A percentile compares a stretch with the other conserved stretches of the same genome.
These are phyloP conservation scores for Xylariaceae sp. DNA, from an alignment of 2,329 filamentous ascomycete species.

Conservation along the genomic window DNA sequence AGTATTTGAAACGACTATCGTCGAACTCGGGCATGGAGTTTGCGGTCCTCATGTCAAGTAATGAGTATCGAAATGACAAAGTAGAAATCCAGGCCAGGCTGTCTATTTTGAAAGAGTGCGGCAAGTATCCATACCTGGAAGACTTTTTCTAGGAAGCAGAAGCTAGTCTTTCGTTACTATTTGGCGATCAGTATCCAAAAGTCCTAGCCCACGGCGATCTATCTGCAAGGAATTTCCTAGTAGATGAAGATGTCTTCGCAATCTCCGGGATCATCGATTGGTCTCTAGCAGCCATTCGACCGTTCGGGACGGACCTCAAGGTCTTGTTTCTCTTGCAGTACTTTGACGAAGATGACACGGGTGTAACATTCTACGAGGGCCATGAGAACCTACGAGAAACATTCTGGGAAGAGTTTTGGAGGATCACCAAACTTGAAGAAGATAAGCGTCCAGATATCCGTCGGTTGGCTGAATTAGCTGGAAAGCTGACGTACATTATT, in stretches of 20 bases:
- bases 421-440: constrained; percentile 19
- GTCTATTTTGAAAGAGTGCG: neutral
- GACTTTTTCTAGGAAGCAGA: neutral
- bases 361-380: constrained; percentile 28
- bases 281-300: constrained; percentile 25
- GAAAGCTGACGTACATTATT: neutral
- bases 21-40: neutral
- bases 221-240: constrained; percentile 29
- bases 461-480: neutral
- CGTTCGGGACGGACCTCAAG: constrained; percentile 18
- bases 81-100: neutral
- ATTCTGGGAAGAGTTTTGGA: constrained; percentile 31
- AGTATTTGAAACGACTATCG: neutral
- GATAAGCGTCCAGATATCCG: constrained; percentile 2
- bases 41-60: neutral
- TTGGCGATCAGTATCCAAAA: constrained; percentile 26
- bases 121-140: constrained; percentile 1
- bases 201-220: constrained; percentile 30
- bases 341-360: constrained; percentile 21
- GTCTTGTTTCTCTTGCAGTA: constrained; percentile 25
- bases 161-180: constrained; percentile 22
- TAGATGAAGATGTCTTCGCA: constrained; percentile 21
- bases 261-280: constrained; percentile 31
- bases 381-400: constrained; percentile 13
- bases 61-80: neutral